Base-by-base conservation (phyloP, 2,329 filamentous ascomycete species). In the Ophiostoma piceae region DNA sequence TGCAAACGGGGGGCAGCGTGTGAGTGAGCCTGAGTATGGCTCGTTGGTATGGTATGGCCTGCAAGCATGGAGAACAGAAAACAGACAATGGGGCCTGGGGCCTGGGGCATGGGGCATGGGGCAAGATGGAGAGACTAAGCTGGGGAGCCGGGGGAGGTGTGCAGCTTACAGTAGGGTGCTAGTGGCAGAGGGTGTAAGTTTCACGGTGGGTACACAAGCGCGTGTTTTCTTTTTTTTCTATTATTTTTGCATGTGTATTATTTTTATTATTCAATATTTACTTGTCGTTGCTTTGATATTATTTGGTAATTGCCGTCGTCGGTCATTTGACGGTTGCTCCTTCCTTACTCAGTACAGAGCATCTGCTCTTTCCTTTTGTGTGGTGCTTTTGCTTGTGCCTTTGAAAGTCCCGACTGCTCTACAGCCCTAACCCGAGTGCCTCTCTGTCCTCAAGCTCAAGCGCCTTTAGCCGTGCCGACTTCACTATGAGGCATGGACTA, bases 41-140 rank as follows among this genome's bases (percentile, higher is more conserved):
- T 35, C 35, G 35, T 35, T 35, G 35, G 54, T 29, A 29, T 54
- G 22, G 47, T 7, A n/a, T 22, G 54, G 26, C 51, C 12, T 26
- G 54, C 9, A 29, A 11, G 60, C 16, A 64, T 64, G 60, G 29
- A 32, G 57, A 47, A 47, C 19, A 47, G 43, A 47, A 6, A 47
- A 47, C 11, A 41, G 47, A 22, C 19, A 22, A 41, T 57, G 51
- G 51, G 51, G 22, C 51, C 19, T 22, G 47, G 19, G n/a, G n/a
- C 47, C 19, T 62, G 62, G 35, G 29, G 57, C n/a, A 19, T 32
- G 57, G 60, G 60, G 60, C 60, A 65, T 39, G 62, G 62, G 32
- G 60, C 29, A 57, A 62, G 57, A 39, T 65, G 62, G 62, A 65
- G 62, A 65, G 32, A 64, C 57, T 62, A 26, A 57, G 51, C 51